Percentiles rank a stretch among this genome's conserved stretches.
These are phyloP conservation scores for Brassica nigra DNA, from an alignment of 345 rosid genomes.

Conservation along the genomic window DNA sequence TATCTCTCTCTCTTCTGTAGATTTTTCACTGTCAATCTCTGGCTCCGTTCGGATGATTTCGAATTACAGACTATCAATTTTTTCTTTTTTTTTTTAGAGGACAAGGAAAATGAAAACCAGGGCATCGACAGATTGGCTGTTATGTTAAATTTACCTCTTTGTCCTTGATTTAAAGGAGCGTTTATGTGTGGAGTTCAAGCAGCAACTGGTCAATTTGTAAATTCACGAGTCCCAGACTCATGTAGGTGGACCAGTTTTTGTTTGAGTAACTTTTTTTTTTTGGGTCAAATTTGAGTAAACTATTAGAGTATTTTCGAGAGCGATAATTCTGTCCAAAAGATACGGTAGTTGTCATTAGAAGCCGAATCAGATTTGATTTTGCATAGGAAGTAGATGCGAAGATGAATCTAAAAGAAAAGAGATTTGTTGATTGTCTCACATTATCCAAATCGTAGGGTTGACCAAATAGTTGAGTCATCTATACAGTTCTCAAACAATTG, in stretches of 20 bases:
- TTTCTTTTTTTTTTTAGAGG: neutral
- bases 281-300: too few relatives aligned
- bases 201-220: conserved; percentile 32
- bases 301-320: neutral
- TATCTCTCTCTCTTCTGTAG: conserved; percentile 11
- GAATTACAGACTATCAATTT: conserved; percentile 20
- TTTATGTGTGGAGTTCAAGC: neutral
- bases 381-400: neutral
- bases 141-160: conserved; percentile 3
- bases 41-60: conserved; percentile 8
- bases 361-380: neutral
- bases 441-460: neutral
- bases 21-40: conserved; percentile 31
- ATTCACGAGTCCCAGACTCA: conserved; percentile 9
- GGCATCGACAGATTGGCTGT: conserved; percentile 29
- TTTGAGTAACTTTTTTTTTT: neutral
- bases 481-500: too few relatives aligned
- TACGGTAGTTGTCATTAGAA: conserved; percentile 7
- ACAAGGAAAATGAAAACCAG: conserved; percentile 10
- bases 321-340: conserved; percentile 2
- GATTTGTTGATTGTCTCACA: neutral
- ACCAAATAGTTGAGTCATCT: too few relatives aligned
- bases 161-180: conserved; percentile 20
- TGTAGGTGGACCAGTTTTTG: neutral
- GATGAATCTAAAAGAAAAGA: neutral